A percentile compares a stretch with the other conserved stretches of the same genome.
Evolutionary conservation across 805 yeast species (phyloP).

Genomic region (Saccharomycopsis guyanensis): DNA sequence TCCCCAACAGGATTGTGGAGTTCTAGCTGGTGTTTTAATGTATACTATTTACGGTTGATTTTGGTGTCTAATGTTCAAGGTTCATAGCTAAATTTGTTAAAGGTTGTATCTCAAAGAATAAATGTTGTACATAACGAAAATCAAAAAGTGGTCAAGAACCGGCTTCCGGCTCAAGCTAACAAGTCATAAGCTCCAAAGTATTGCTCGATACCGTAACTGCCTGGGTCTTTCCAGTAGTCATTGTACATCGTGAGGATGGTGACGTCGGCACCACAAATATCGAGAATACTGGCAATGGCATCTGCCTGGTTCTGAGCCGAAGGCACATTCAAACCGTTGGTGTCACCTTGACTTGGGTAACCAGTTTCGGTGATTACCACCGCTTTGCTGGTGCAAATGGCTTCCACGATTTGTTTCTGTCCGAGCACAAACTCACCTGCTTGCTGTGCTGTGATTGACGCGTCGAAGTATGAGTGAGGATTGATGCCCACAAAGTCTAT

Average conservation of each 20-base stretch:
- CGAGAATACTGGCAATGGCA: constrained; percentile 60
- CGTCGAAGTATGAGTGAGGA: constrained; percentile 79
- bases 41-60: constrained; percentile 1
- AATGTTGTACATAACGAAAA: no score
- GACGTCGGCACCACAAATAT: constrained; percentile 48
- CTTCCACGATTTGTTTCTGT: constrained; percentile 49
- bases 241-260: constrained; percentile 74
- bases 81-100: no score
- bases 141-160: no score
- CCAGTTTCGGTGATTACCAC: constrained; percentile 81
- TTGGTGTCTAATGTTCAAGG: no score
- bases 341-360: constrained; percentile 68
- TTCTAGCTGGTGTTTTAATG: constrained; percentile 41
- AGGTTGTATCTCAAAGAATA: no score
- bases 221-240: constrained; percentile 84
- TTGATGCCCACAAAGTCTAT: constrained; percentile 83
- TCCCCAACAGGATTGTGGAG: constrained; percentile 49
- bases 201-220: constrained; percentile 79
- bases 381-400: constrained; percentile 46
- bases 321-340: constrained; percentile 72
- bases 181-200: constrained; percentile 60
- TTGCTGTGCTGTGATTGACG: constrained; percentile 47
- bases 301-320: constrained; percentile 56
- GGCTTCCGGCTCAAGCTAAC: constrained; percentile 18
- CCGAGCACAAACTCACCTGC: constrained; percentile 67